A percentile compares a stretch with the other conserved stretches of the same genome.
phyloP scores from a whole-genome alignment of 2,329 filamentous ascomycete genomes.

The Aureobasidium sp. region DNA sequence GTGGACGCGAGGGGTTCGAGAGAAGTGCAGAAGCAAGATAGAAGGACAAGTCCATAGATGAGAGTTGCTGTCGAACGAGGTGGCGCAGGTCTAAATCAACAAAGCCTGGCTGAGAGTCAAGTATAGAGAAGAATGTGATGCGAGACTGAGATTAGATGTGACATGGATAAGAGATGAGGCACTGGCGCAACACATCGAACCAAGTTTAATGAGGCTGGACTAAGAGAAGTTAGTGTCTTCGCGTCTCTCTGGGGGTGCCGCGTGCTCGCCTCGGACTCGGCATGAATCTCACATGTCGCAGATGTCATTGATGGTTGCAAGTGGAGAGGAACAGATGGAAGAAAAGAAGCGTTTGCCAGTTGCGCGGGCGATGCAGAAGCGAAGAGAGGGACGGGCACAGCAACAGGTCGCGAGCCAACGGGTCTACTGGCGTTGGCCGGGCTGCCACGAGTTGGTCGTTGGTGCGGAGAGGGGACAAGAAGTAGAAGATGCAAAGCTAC shows the following conservation, averaged over 20 bases:
- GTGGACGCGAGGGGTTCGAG: not conserved
- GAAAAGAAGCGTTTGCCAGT: not conserved
- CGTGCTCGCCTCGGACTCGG: slow-evolving; percentile 2
- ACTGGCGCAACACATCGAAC: slow-evolving; percentile 6
- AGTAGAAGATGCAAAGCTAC: not conserved
- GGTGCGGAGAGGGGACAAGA: slow-evolving; percentile 4
- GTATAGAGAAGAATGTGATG: not conserved
- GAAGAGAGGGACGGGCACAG: not conserved
- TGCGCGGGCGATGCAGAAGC: slow-evolving; percentile 5
- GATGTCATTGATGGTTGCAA: slow-evolving; percentile 1
- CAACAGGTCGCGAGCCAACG: not conserved
- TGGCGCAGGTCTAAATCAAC: not conserved
- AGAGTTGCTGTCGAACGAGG: not conserved
- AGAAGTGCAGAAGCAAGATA: not conserved
- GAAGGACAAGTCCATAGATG: not conserved
- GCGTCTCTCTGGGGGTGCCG: slow-evolving; percentile 4
- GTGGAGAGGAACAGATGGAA: not conserved
- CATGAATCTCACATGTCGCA: not conserved
- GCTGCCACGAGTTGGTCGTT: slow-evolving; percentile 10
- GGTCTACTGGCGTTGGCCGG: slow-evolving; percentile 10
- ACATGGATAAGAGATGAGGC: slow-evolving; percentile 10
- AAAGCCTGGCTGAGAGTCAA: not conserved
- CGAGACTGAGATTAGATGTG: not conserved
- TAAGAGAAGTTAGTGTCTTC: slow-evolving; percentile 6
- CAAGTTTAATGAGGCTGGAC: slow-evolving; percentile 10